phyloP scores from a whole-genome alignment of 75 land plant genomes.

The Isoetes taiwanensis region DNA sequence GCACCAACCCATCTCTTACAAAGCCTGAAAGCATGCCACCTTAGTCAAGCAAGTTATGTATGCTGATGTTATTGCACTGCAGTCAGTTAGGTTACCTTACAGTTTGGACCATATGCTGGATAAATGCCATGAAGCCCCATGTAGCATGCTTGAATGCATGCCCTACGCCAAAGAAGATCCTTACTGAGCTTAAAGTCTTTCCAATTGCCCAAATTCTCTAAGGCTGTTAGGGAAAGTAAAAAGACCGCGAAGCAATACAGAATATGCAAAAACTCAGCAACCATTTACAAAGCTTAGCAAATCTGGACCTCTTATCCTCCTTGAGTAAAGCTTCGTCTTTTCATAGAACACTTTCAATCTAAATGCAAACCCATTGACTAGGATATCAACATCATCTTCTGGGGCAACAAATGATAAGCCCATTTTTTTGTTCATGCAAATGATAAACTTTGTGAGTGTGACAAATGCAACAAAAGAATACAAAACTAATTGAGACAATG shows the following conservation, averaged over 20 bases:
- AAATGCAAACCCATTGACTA: conserved; percentile 74
- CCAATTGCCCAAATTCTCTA: no score
- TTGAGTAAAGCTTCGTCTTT: conserved; percentile 31
- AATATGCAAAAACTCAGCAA: no score
- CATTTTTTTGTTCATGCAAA: conserved; percentile 48
- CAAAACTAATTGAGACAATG: no score
- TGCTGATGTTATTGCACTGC: no score
- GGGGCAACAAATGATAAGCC: conserved; percentile 43
- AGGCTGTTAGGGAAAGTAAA: no score
- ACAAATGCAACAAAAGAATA: no score
- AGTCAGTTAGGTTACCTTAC: no score
- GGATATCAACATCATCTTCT: conserved; percentile 66
- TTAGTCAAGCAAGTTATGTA: background rate
- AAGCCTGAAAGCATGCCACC: conserved; percentile 33
- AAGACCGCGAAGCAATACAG: no score
- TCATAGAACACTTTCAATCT: conserved; percentile 61
- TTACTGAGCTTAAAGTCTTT: no score
- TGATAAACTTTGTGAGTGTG: no score
- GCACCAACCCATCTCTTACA: conserved; percentile 87
- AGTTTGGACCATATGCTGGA: conserved; percentile 72
- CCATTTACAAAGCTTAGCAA: background rate
- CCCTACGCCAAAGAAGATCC: conserved; percentile 40
- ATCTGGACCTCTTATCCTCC: background rate
- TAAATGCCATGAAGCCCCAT: conserved; percentile 64
- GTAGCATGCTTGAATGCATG: conserved; percentile 75